phyloP scores from a whole-genome alignment of 2,329 filamentous ascomycete genomes.

The Neofusicoccum sp. region DNA sequence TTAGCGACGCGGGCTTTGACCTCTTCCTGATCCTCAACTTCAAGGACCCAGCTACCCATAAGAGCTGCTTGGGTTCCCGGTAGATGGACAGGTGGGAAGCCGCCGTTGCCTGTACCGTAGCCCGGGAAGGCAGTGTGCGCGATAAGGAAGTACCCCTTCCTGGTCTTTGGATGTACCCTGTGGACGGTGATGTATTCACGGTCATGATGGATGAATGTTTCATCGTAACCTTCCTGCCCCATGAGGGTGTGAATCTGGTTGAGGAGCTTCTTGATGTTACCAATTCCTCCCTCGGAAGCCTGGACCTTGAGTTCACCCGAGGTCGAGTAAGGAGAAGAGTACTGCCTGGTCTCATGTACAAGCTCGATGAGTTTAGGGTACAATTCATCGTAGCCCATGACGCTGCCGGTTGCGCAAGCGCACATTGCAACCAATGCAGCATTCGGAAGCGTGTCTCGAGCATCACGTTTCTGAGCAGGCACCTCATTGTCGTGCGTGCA shows the following conservation, averaged over 20 bases:
- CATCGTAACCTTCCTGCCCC: conserved; percentile 92
- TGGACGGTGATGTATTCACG: conserved; percentile 96
- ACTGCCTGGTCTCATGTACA: conserved; percentile 83
- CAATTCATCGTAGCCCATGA: conserved; percentile 97
- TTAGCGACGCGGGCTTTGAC: conserved; percentile 64
- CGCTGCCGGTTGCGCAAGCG: conserved; percentile 88
- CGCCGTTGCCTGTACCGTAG: conserved; percentile 80
- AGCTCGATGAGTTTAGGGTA: conserved; percentile 93
- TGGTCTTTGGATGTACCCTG: conserved; percentile 85
- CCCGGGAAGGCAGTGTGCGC: conserved; percentile 95
- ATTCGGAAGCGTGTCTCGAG: conserved; percentile 89
- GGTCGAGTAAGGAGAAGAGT: conserved; percentile 75
- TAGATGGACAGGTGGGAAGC: conserved; percentile 77
- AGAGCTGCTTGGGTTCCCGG: conserved; percentile 82
- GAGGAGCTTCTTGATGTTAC: conserved; percentile 85
- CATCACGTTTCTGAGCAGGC: conserved; percentile 91
- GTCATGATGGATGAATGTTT: conserved; percentile 96
- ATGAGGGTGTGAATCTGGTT: conserved; percentile 95
- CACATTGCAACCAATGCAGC: conserved; percentile 96
- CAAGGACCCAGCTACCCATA: conserved; percentile 88
- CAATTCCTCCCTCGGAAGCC: conserved; percentile 80
- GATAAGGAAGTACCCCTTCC: conserved; percentile 93
- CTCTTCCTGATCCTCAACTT: conserved; percentile 78
- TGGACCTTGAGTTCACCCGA: conserved; percentile 61
- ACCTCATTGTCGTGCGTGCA: conserved; percentile 99